Evolutionary conservation across 768 basidiomycete genomes (phyloP).

Genomic region (Trametes meyenii): DNA sequence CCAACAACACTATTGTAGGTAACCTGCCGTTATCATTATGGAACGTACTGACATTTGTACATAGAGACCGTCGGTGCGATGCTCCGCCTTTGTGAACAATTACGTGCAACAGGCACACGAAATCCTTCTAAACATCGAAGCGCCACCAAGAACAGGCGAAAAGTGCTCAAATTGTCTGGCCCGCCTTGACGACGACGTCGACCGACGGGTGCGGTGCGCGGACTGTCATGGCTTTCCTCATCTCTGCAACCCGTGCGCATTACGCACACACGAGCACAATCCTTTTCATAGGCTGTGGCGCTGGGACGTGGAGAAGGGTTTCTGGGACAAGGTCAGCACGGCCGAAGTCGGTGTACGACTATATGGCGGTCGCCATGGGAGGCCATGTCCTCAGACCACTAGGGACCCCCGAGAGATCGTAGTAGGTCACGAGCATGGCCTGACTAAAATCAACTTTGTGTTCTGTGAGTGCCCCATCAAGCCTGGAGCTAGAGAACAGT

Average conservation of each 20-base stretch:
- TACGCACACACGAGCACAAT: not conserved
- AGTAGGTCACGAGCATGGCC: not conserved
- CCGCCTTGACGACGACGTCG: not conserved
- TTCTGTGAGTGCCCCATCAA: not conserved
- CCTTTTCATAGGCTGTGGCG: not conserved
- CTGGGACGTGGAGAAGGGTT: not conserved
- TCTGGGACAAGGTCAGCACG: not conserved
- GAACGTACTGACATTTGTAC: not conserved
- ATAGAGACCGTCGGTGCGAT: not conserved
- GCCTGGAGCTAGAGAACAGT: not conserved
- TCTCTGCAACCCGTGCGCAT: not conserved
- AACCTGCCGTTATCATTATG: not conserved
- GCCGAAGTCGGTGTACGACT: not conserved
- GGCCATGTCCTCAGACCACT: not conserved
- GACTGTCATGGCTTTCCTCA: not conserved
- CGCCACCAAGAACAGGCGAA: not conserved
- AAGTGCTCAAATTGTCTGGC: not conserved
- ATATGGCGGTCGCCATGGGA: not conserved
- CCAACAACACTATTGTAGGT: not conserved
- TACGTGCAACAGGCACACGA: not conserved
- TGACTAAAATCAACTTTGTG: not conserved
- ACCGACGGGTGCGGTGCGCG: not conserved
- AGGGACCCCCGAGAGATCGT: not conserved
- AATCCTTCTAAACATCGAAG: not conserved
- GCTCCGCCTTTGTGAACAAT: not conserved